phyloP scores from a whole-genome alignment of 129 eudicot species.

The Erigeron canadensis region DNA sequence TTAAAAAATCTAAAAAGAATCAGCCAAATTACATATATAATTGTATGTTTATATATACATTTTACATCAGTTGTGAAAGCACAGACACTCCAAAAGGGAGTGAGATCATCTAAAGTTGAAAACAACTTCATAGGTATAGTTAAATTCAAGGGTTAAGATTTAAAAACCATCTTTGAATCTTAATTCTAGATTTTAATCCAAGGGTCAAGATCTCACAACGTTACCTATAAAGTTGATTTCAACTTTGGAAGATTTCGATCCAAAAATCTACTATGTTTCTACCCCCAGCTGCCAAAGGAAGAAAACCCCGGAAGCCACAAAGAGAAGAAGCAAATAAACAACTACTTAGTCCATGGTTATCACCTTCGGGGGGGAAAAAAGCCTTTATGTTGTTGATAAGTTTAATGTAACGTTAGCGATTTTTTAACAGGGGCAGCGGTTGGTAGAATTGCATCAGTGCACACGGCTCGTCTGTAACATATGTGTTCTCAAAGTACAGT shows the following conservation, averaged over 20 bases:
- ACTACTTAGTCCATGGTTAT: conserved; percentile 26
- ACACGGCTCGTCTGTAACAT: conserved; percentile 51
- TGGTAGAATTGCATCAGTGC: conserved; percentile 51
- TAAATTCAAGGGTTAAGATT: too few relatives aligned
- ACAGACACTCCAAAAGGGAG: conserved; percentile 12
- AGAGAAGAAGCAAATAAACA: conserved; percentile 29
- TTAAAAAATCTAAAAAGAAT: conserved; percentile 27
- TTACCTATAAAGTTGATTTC: too few relatives aligned
- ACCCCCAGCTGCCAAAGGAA: conserved; percentile 18
- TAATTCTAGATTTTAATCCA: too few relatives aligned
- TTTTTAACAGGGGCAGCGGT: conserved; percentile 27
- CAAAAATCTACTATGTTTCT: conserved; percentile 16
- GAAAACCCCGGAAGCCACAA: conserved; percentile 16
- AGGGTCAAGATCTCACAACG: too few relatives aligned
- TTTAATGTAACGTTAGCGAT: conserved; percentile 49
- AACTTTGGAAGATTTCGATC: too few relatives aligned
- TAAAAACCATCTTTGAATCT: too few relatives aligned
- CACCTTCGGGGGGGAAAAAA: conserved; percentile 26
- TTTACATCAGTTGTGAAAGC: conserved; percentile 21
- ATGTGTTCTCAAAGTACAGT: conserved; percentile 87
- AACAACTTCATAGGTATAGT: too few relatives aligned
- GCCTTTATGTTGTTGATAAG: conserved; percentile 17
- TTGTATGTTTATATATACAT: conserved; percentile 32
- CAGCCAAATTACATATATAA: conserved; percentile 17
- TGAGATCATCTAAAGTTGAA: too few relatives aligned